Evolutionary conservation across 257 asterid species (phyloP), one percentile per base, ranked within the genome.

Genomic region (Petunia secreta): DNA sequence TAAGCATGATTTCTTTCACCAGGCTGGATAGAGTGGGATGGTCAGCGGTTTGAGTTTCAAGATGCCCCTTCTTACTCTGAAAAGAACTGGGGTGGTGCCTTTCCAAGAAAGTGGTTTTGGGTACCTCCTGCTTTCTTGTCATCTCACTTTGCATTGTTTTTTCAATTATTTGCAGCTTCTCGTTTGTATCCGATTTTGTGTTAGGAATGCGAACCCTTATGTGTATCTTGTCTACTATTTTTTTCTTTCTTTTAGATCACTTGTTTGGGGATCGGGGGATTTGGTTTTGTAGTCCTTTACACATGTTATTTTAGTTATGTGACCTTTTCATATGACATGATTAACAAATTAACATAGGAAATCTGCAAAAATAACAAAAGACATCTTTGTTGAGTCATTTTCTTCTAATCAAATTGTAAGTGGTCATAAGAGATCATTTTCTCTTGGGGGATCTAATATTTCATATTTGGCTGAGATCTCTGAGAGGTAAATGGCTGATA

Each of bases 1-100:
- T 63, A 64, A 63, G 64, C 59, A 74, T 48, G 83, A 63, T 73
- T 63, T 86, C 68, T 81, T 76, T 43, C 75, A 85, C 80, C 92
- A 95, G 99, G 99, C 73, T 95, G 99, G 99, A 95, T 95, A 79
- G 98, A 95, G 87, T 95, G 99, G 99, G 99, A 83, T 80, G 98
- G 90, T 64, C 88, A 89, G 83, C 88, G 93, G 75, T 95, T 83
- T 57, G 97, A 95, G 87, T 95, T 95, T 85, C 87, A 92, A 84
- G 80, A 93, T 86, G 98, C 99, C 81, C 99, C 98, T 62, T 95
- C 99, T 75, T 95, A 95, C 87, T 92, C 91, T 10, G 99, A 95
- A 79, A 95, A 95, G 90, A 95, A 95, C 77, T 95, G 99, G 99
- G 99, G 98, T 59, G 94, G 85, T 79, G 97, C 89, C 87, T 95